Evolutionary conservation across 2,329 filamentous ascomycete species (phyloP).

Genomic region (Boeremia lycopersici): DNA sequence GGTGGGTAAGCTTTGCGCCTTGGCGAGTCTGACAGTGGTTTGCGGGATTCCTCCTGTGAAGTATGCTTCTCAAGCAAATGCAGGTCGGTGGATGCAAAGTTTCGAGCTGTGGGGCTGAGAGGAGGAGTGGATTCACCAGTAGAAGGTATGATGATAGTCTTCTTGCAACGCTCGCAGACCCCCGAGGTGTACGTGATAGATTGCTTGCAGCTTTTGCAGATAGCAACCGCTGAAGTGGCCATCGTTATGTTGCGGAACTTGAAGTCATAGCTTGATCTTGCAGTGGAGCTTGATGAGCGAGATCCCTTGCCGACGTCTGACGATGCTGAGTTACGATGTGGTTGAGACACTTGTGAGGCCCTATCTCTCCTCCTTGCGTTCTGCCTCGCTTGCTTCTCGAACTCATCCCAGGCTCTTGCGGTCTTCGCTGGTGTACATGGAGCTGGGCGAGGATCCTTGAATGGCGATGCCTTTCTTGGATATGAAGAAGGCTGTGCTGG

Average conservation of each 20-base stretch:
- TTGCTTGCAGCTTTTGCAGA: slow-evolving; percentile 39
- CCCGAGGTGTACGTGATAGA: slow-evolving; percentile 35
- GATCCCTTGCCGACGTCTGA: slow-evolving; percentile 24
- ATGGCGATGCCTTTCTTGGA: slow-evolving; percentile 33
- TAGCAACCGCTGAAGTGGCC: slow-evolving; percentile 29
- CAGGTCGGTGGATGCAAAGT: slow-evolving; percentile 32
- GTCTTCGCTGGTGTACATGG: slow-evolving; percentile 36
- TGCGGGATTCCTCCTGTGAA: slow-evolving; percentile 18
- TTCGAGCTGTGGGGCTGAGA: slow-evolving; percentile 29
- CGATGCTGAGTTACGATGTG: slow-evolving; percentile 28
- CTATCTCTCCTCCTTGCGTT: slow-evolving; percentile 38
- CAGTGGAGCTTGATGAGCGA: slow-evolving; percentile 13
- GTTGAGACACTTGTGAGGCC: slow-evolving; percentile 18
- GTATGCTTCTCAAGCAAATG: slow-evolving; percentile 27
- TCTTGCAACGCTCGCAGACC: slow-evolving; percentile 41
- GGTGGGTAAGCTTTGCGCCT: slow-evolving; percentile 27
- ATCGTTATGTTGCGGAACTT: slow-evolving; percentile 23
- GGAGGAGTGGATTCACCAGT: slow-evolving; percentile 36
- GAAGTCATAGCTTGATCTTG: slow-evolving; percentile 36
- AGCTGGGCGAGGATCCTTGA: slow-evolving; percentile 36
- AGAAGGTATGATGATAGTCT: slow-evolving; percentile 31
- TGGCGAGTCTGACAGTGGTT: slow-evolving; percentile 23
- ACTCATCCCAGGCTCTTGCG: slow-evolving; percentile 44
- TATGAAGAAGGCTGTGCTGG: slow-evolving; percentile 31
- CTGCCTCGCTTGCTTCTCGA: slow-evolving; percentile 40